Base-by-base conservation (phyloP, 2,329 filamentous ascomycete species). In the Colletotrichum chrysophilum region DNA sequence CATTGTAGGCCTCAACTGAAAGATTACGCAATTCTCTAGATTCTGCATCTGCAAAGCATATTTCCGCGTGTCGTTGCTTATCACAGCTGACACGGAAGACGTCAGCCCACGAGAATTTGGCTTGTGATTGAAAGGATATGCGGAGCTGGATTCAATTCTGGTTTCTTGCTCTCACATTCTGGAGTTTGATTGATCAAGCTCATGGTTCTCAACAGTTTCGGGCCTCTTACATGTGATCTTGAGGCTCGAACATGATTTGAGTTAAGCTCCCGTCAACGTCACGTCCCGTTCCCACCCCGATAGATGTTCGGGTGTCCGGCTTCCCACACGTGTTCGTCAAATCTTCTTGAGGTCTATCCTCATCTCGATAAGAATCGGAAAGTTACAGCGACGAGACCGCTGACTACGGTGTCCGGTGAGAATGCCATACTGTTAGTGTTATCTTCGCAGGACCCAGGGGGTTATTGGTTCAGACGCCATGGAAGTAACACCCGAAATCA, bases 231-330 rank as follows among this genome's bases (percentile, higher is more conserved):
- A 66, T 66, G 64, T 66, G 30, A 66, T 66, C 62, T 24, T 52
- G 34, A 21, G n/a, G 26, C 26, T 32, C 14, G 18, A 66, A 55
- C 64, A 1, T 24, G 34, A 52, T 66, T 66, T 66, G 24, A 21
- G 64, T 66, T 66, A 34, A 66, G 64, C 64, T 66, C 64, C 64
- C 64, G 64, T 55, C 64, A 52, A 61, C 26, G 64, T 66, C 38
- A 66, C 43, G 64, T 66, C 64, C 64, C 64, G 64, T 66, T 66
- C 16, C 24, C 36, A 28, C 16, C 62, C 30, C 32, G 32, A 36
- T 7, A 61, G 56, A 61, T 30, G 24, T 61, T 61, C 56, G 56
- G 56, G 24, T 13, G 26, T 61, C 26, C 56, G 56, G 56, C 30
- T n/a, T 61, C 6, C 28, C 30, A 32, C 28, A 36, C 28, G 18